phyloP scores from a whole-genome alignment of 495 filamentous ascomycete species.

The Articulospora tetracladia region DNA sequence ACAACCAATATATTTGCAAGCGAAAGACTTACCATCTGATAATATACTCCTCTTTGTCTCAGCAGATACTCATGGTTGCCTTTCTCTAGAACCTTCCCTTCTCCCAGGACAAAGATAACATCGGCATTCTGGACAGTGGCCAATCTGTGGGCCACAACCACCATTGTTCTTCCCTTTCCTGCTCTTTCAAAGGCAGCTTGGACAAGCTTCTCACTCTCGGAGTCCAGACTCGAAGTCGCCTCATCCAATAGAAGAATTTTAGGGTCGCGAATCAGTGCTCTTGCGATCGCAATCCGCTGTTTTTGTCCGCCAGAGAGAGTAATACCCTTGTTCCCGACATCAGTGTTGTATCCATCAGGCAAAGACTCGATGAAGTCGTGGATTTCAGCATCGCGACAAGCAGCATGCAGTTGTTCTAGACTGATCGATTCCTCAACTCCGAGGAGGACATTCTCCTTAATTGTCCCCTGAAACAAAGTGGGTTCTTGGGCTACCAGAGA shows the following conservation, averaged over 20 bases:
- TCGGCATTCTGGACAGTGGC: constrained; percentile 51
- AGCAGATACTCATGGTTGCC: constrained; percentile 49
- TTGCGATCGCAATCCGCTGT: constrained; percentile 71
- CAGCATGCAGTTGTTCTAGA: constrained; percentile 49
- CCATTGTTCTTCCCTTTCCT: constrained; percentile 57
- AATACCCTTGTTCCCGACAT: constrained; percentile 58
- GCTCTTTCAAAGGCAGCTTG: constrained; percentile 65
- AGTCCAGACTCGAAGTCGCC: constrained; percentile 72
- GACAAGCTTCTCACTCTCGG: constrained; percentile 66
- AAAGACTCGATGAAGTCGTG: constrained; percentile 58
- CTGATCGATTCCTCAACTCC: constrained; percentile 41
- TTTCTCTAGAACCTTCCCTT: constrained; percentile 46
- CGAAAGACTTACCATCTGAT: constrained; percentile 36
- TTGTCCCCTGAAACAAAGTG: constrained; percentile 45
- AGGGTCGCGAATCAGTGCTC: constrained; percentile 71
- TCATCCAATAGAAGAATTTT: constrained; percentile 73
- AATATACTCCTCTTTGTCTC: constrained; percentile 44
- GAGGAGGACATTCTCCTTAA: constrained; percentile 55
- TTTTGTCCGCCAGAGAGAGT: constrained; percentile 73
- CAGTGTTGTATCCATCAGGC: constrained; percentile 53
- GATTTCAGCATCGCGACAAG: constrained; percentile 56
- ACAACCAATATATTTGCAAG: neutral
- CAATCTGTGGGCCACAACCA: constrained; percentile 66
- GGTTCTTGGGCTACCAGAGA: constrained; percentile 64
- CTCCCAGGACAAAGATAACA: constrained; percentile 48